phyloP scores from a whole-genome alignment of 768 basidiomycete genomes.

The Macrocybe gigantea region DNA sequence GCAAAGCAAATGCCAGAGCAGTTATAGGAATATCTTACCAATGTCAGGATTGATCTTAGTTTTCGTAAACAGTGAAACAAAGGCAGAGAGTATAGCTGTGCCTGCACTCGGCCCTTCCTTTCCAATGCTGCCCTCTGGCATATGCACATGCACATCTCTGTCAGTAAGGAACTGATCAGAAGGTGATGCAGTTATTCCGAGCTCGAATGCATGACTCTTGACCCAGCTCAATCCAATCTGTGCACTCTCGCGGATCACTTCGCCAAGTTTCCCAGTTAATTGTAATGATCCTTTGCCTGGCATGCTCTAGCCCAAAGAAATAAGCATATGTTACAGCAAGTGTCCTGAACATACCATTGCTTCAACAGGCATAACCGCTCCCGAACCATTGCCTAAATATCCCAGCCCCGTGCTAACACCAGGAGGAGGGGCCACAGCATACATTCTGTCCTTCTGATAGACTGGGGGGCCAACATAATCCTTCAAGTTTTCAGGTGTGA shows the following conservation, averaged over 20 bases:
- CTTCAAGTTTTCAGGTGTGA: slow-evolving; percentile 84
- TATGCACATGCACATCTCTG: slow-evolving; percentile 90
- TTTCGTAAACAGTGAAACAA: slow-evolving; percentile 88
- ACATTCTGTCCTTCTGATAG: slow-evolving; percentile 94
- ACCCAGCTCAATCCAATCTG: slow-evolving; percentile 95
- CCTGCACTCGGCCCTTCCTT: slow-evolving; percentile 98
- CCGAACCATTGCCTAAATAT: slow-evolving; percentile 93
- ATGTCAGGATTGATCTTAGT: slow-evolving; percentile 82
- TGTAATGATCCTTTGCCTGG: slow-evolving; percentile 92
- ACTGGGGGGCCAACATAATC: slow-evolving; percentile 96
- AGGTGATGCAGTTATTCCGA: slow-evolving; percentile 73
- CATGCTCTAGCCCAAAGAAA: slow-evolving; percentile 62
- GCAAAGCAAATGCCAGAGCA: neutral
- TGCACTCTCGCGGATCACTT: slow-evolving; percentile 95
- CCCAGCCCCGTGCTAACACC: slow-evolving; percentile 95
- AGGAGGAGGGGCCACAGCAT: slow-evolving; percentile 70
- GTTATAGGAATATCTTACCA: slow-evolving; percentile 41
- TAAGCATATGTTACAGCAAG: neutral
- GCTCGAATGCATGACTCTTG: slow-evolving; percentile 81
- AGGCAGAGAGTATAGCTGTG: slow-evolving; percentile 86
- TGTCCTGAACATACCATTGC: slow-evolving; percentile 58
- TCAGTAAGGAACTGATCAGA: slow-evolving; percentile 80
- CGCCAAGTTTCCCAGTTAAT: slow-evolving; percentile 94
- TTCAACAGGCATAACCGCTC: slow-evolving; percentile 96
- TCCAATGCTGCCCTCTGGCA: slow-evolving; percentile 91